Evolutionary conservation across 2,329 filamentous ascomycete genomes (phyloP).

Genomic region (Aspergillus japonicus): DNA sequence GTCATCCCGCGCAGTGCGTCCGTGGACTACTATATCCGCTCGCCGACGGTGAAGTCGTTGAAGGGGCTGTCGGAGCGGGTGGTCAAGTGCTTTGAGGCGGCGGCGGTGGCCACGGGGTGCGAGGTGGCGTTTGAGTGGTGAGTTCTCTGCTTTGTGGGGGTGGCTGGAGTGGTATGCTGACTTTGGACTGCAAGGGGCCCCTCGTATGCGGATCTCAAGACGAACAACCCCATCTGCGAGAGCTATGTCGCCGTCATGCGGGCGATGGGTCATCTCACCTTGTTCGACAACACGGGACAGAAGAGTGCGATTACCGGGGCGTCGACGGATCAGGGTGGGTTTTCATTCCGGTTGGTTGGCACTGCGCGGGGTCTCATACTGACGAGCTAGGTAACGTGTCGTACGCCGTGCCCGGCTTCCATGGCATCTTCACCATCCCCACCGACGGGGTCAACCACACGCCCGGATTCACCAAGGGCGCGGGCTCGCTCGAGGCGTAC

Average conservation of each 20-base stretch:
- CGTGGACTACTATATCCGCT: constrained; percentile 47
- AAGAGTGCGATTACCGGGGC: constrained; percentile 21
- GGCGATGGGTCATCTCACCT: constrained; percentile 27
- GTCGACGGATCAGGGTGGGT: constrained; percentile 31
- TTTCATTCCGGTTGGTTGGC: constrained; percentile 1
- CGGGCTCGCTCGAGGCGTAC: constrained; percentile 51
- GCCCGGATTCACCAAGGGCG: constrained; percentile 52
- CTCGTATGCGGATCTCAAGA: constrained; percentile 31
- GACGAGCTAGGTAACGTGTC: constrained; percentile 44
- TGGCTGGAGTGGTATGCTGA: too few species aligned
- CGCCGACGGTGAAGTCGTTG: constrained; percentile 41
- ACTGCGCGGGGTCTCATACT: too few species aligned
- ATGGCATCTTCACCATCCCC: constrained; percentile 46
- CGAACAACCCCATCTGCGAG: constrained; percentile 31
- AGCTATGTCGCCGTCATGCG: constrained; percentile 31
- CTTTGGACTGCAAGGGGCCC: constrained; percentile 21
- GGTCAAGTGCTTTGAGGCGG: constrained; percentile 34
- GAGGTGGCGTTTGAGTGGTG: constrained; percentile 30
- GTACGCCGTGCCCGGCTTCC: constrained; percentile 42
- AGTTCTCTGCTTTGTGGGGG: background rate
- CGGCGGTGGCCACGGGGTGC: constrained; percentile 34
- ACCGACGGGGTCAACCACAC: constrained; percentile 53
- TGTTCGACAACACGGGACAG: constrained; percentile 22
- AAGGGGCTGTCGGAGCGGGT: constrained; percentile 28
- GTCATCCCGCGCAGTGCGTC: constrained; percentile 54